These are phyloP conservation scores for Gnomoniopsis smithogilvyi DNA, from an alignment of 2,329 filamentous ascomycete species.

Conservation along the genomic window DNA sequence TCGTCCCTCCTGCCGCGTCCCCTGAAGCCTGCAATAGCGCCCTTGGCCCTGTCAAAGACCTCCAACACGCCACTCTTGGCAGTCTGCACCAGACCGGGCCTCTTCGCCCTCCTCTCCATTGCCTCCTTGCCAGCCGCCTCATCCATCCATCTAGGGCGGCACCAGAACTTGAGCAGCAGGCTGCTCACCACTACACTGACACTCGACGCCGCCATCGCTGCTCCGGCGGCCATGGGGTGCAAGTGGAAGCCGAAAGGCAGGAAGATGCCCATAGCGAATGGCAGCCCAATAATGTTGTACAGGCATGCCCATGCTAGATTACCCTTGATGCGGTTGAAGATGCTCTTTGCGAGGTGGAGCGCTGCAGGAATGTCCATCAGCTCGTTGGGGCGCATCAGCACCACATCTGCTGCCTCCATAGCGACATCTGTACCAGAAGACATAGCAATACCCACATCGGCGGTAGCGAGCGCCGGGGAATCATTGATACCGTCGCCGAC, in stretches of 20 bases:
- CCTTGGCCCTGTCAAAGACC: conserved; percentile 32
- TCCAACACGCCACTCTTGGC: conserved; percentile 41
- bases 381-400: conserved; percentile 90
- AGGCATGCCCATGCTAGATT: conserved; percentile 91
- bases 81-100: conserved; percentile 36
- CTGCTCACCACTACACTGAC: conserved; percentile 87
- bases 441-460: conserved; percentile 90
- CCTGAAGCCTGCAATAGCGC: conserved; percentile 17
- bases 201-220: conserved; percentile 87
- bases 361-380: conserved; percentile 90
- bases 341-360: conserved; percentile 75
- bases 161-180: conserved; percentile 84
- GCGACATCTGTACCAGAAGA: conserved; percentile 92
- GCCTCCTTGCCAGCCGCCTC: conserved; percentile 60
- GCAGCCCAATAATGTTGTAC: conserved; percentile 88
- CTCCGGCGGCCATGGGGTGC: conserved; percentile 91
- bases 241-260: conserved; percentile 83
- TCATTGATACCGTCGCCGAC: conserved; percentile 99
- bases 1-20: conserved; percentile 37
- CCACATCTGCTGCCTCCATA: conserved; percentile 94
- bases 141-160: conserved; percentile 81
- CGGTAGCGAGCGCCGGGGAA: conserved; percentile 88
- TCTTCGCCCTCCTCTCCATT: conserved; percentile 38
- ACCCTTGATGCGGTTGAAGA: conserved; percentile 90
- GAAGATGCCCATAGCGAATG: conserved; percentile 96